phyloP scores from a whole-genome alignment of 495 filamentous ascomycete genomes.

The Daldinia bambusicola region DNA sequence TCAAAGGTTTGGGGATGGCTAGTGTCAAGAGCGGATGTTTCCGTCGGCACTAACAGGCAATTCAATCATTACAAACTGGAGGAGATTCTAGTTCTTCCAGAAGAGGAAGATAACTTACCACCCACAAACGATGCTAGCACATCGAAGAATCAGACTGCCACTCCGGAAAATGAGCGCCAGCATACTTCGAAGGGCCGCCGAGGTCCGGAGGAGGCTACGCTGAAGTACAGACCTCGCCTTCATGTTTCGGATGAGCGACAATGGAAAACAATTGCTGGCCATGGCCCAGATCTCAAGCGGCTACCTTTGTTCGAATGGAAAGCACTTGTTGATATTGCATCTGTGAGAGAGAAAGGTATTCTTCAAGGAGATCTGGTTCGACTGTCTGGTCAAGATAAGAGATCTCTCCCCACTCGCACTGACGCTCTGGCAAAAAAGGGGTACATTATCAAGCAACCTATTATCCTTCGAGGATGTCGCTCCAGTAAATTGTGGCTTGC shows the following conservation, averaged over 20 bases:
- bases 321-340: conserved; percentile 83
- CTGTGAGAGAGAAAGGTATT: conserved; percentile 73
- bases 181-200: background rate
- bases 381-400: conserved; percentile 85
- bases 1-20: conserved; percentile 60
- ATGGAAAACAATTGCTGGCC: conserved; percentile 84
- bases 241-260: conserved; percentile 59
- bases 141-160: background rate
- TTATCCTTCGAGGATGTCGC: conserved; percentile 69
- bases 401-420: conserved; percentile 85
- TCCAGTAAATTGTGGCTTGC: conserved; percentile 75
- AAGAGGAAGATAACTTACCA: conserved; percentile 40
- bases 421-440: conserved; percentile 77
- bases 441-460: conserved; percentile 82
- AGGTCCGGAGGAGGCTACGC: background rate
- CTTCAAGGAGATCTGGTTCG: conserved; percentile 80
- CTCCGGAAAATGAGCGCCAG: conserved; percentile 3
- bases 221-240: conserved; percentile 41
- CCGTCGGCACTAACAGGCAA: conserved; percentile 52
- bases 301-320: conserved; percentile 75
- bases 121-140: conserved; percentile 2
- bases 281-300: conserved; percentile 76
- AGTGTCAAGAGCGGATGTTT: conserved; percentile 54
- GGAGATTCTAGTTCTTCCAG: conserved; percentile 56
- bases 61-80: conserved; percentile 56